These are phyloP conservation scores for Silene conica DNA, from an alignment of 148 eudicot species.

Conservation along the genomic window DNA sequence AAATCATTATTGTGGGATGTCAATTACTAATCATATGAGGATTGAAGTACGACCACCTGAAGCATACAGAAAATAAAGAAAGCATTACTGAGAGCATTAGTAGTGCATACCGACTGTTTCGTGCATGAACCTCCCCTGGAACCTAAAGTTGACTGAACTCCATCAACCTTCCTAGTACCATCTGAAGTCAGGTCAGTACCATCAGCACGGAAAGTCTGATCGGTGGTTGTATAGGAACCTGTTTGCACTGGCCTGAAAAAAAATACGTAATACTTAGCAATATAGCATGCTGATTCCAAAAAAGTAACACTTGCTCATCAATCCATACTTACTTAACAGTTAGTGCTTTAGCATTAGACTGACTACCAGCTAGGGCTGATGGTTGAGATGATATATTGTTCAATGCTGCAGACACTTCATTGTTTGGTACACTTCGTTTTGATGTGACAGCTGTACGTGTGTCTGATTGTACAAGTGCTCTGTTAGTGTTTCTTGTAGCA, in stretches of 20 bases:
- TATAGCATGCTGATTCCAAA: neutral
- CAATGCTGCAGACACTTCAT: slow-evolving; percentile 40
- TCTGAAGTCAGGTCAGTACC: slow-evolving; percentile 39
- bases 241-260: slow-evolving; percentile 46
- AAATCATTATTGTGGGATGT: neutral
- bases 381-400: slow-evolving; percentile 38
- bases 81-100: slow-evolving; percentile 6
- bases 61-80: slow-evolving; percentile 7
- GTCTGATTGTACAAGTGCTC: slow-evolving; percentile 36
- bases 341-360: slow-evolving; percentile 36
- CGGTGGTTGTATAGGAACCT: slow-evolving; percentile 29
- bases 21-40: neutral
- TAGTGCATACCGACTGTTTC: slow-evolving; percentile 53
- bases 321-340: slow-evolving; percentile 44
- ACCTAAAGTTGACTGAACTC: slow-evolving; percentile 43
- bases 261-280: neutral
- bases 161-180: slow-evolving; percentile 45
- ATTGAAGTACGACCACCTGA: neutral
- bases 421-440: slow-evolving; percentile 31
- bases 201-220: slow-evolving; percentile 35
- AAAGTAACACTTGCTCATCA: neutral
- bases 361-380: slow-evolving; percentile 64
- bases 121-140: slow-evolving; percentile 50
- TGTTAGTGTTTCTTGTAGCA: slow-evolving; percentile 29
- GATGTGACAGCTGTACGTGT: slow-evolving; percentile 30